Base-by-base conservation (phyloP, 495 filamentous ascomycete species). In the Ramalina peruviana region DNA sequence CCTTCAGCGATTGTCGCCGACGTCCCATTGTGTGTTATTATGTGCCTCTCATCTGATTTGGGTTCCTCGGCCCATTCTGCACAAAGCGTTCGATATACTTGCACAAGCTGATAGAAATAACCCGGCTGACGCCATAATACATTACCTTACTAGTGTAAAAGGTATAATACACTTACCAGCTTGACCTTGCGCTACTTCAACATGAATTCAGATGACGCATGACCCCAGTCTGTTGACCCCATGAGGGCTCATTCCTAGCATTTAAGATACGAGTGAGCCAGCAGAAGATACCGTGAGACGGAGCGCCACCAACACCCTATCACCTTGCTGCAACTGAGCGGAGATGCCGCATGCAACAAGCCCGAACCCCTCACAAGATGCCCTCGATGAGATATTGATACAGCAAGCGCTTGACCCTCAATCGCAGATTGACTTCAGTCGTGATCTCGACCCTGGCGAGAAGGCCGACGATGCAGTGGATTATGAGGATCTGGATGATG, bases 401-500 rank as follows among this genome's bases (percentile, higher is more conserved):
- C 66, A 66, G 53, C 68, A 70, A 55, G 63, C 72, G 52, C 50
- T 58, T 11, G 41, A 58, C 36, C 52, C 53, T n/a, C 67, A 62
- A 50, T 61, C 64, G 15, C 49, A 61, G 20, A 59, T 74, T 13
- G 71, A 72, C 42, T 72, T 74, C 43, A 54, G 53, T 15, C 63
- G 70, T 46, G 73, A 74, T 9, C 62, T 83, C 43, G 78, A 82
- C 27, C 68, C 72, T 16, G 75, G 75, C 3, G 83, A 87, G 53
- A 90, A 88, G 60, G 85, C 81, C 9, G 83, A 83, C 36, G 82
- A 88, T 67, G 85, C 85, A 15, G 61, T 83, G 16, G 92, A 99
- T 65, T 99, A 80, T 56, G 89, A 86, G 61, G 89, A 94, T 62
- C 83, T 94, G 39, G 73, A 74, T 27, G 82, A 85, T 52, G 78